Conservation (phyloP, 2,329 filamentous ascomycete species). For the Colletotrichum australisinense region DNA sequence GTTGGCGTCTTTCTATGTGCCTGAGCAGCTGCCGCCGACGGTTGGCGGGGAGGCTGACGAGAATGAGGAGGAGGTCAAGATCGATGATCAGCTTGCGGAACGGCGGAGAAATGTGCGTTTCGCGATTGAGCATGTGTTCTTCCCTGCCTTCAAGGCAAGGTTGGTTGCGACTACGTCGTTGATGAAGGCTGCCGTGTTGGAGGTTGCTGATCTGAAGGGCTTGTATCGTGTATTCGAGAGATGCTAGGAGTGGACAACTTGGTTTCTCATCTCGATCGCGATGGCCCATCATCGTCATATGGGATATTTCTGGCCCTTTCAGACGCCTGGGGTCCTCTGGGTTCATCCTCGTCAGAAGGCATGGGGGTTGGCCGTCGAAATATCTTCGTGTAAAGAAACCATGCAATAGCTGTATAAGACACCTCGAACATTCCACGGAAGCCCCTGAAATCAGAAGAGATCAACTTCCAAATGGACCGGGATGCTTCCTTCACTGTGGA, state of each 20-base stretch:
- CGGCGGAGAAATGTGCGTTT: constrained; percentile 77
- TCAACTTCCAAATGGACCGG: too few species aligned
- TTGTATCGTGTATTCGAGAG: constrained; percentile 95
- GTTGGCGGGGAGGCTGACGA: constrained; percentile 43
- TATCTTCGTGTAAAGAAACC: too few species aligned
- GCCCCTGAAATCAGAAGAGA: too few species aligned
- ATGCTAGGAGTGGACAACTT: constrained; percentile 64
- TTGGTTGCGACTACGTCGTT: constrained; percentile 84
- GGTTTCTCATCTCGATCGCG: too few species aligned
- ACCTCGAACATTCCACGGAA: too few species aligned
- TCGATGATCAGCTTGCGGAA: constrained; percentile 63
- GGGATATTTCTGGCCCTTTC: too few species aligned
- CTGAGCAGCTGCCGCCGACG: constrained; percentile 79
- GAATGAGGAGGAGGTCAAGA: constrained; percentile 42
- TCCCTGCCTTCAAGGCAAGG: constrained; percentile 87
- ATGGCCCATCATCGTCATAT: too few species aligned
- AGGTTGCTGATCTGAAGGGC: constrained; percentile 92
- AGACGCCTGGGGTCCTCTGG: too few species aligned
- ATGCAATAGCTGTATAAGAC: too few species aligned
- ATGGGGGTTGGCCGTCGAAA: too few species aligned
- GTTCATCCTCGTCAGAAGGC: too few species aligned
- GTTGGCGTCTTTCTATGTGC: constrained; percentile 89
- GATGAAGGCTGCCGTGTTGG: constrained; percentile 79
- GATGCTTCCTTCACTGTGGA: too few species aligned
- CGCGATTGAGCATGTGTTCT: constrained; percentile 86